These are phyloP conservation scores for Chlamydomonas schloesseri DNA, from an alignment of 139 green algal genomes.

Conservation along the genomic window DNA sequence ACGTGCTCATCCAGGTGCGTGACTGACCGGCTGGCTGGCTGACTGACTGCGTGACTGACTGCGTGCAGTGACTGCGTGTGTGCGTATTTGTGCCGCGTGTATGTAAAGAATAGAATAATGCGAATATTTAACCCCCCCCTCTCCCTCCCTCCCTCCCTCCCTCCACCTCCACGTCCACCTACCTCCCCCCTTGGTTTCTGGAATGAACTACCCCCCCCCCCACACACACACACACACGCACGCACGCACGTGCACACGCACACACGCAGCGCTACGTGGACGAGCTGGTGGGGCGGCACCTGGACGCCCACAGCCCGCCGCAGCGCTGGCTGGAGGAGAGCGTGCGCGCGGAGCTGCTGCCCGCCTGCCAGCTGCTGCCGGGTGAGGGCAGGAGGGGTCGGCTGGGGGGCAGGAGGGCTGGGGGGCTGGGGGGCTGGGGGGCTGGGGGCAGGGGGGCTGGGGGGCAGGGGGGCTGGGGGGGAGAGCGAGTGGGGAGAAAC, in stretches of 20 bases:
- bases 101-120: neutral
- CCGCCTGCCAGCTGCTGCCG: neutral
- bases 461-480: too few species aligned
- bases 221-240: too few species aligned
- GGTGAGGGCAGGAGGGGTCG: too few species aligned
- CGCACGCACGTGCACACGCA: too few species aligned
- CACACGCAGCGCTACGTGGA: conserved; percentile 59
- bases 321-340: conserved; percentile 35
- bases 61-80: neutral
- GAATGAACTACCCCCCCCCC: too few species aligned
- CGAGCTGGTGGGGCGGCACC: conserved; percentile 45
- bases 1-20: conserved; percentile 65
- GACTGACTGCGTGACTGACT: neutral
- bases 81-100: neutral
- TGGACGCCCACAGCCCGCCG: conserved; percentile 39
- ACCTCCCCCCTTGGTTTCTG: too few species aligned
- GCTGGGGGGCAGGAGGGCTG: too few species aligned
- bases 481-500: too few species aligned
- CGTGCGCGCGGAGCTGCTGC: conserved; percentile 1
- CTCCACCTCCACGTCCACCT: neutral
- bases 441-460: too few species aligned
- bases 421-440: too few species aligned
- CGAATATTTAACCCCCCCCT: neutral
- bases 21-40: too few species aligned
- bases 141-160: neutral